Evolutionary conservation across 768 basidiomycete species (phyloP).

Genomic region (Epithele typhae): DNA sequence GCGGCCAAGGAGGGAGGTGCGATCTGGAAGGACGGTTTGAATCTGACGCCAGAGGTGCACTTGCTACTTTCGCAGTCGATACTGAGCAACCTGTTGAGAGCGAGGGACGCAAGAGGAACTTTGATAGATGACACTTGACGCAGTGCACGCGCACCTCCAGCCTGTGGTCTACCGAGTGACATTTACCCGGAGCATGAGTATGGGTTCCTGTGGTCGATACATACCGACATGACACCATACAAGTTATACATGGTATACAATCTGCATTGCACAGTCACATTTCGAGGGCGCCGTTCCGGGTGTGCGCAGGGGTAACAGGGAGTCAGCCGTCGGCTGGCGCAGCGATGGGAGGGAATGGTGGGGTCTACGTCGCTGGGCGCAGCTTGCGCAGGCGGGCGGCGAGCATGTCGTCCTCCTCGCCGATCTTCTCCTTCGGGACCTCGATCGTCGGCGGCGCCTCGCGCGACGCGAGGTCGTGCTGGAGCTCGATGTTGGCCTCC

Average conservation of each 20-base stretch:
- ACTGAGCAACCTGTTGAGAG: not conserved
- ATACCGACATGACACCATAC: constrained; percentile 11
- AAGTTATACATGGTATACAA: constrained; percentile 13
- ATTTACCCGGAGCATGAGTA: not conserved
- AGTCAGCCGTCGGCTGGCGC: no score
- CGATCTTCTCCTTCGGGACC: constrained; percentile 50
- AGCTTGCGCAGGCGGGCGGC: constrained; percentile 87
- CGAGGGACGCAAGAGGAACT: not conserved
- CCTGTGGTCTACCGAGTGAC: no score
- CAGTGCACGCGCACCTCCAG: no score
- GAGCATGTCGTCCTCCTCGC: constrained; percentile 77
- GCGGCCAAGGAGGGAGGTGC: no score
- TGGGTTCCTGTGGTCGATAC: constrained; percentile 9
- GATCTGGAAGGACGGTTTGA: no score
- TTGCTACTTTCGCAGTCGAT: no score
- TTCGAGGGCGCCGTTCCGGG: no score
- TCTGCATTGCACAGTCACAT: constrained; percentile 1
- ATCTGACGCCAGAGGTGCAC: no score
- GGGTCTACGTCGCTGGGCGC: constrained; percentile 68
- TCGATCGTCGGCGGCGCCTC: constrained; percentile 36
- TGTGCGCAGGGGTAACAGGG: no score
- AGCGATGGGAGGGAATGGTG: no score
- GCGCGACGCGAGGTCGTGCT: constrained; percentile 79
- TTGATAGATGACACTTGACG: no score
- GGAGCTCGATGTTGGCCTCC: constrained; percentile 92